phyloP scores from a whole-genome alignment of 129 eudicot genomes.

The Mikania micrantha region DNA sequence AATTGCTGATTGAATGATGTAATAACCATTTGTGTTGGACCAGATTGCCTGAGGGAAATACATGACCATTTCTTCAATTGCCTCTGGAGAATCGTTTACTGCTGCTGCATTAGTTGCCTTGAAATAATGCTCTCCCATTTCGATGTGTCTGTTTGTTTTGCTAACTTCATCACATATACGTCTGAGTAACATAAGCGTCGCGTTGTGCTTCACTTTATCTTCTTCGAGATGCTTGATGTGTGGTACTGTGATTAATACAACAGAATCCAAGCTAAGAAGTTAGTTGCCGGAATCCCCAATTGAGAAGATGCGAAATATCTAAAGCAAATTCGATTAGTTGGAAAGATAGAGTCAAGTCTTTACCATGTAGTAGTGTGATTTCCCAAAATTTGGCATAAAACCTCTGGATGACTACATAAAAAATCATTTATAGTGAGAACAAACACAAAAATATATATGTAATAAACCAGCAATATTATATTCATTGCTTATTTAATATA shows the following conservation, averaged over 20 bases:
- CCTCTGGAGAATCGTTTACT: slow-evolving; percentile 7
- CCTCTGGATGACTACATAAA: background rate
- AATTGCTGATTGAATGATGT: background rate
- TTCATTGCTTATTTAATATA: background rate
- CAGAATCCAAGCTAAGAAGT: too few relatives aligned
- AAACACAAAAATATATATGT: background rate
- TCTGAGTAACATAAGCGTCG: background rate
- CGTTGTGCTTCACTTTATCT: slow-evolving; percentile 3
- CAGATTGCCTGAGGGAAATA: slow-evolving; percentile 18
- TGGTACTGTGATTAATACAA: background rate
- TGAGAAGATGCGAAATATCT: too few relatives aligned
- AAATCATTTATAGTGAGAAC: too few relatives aligned
- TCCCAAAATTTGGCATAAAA: background rate
- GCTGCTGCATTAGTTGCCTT: background rate
- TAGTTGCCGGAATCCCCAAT: too few relatives aligned
- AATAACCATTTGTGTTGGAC: background rate
- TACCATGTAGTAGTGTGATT: background rate
- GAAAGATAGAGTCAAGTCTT: too few relatives aligned
- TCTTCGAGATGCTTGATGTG: slow-evolving; percentile 1
- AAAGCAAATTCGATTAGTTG: too few relatives aligned
- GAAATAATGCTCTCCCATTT: background rate
- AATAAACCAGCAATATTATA: too few relatives aligned
- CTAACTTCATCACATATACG: slow-evolving; percentile 8
- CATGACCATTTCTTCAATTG: slow-evolving; percentile 12
- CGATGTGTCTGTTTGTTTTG: background rate